Percentiles rank a stretch among this genome's conserved stretches.
These are phyloP conservation scores for Sherardia arvensis DNA, from an alignment of 257 asterid species.

Conservation along the genomic window DNA sequence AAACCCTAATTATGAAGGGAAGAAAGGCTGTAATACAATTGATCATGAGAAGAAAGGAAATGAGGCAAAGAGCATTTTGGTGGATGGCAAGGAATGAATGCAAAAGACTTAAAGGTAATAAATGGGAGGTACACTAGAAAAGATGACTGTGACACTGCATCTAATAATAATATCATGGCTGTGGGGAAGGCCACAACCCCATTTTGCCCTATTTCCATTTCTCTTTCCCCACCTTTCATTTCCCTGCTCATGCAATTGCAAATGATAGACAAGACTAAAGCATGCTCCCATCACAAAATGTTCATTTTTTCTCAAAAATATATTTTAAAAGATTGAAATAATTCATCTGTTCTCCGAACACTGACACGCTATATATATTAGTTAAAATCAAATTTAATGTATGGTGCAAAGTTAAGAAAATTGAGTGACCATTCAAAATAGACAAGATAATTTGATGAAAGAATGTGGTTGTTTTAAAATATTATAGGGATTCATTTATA, in stretches of 20 bases:
- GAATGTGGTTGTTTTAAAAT: no score
- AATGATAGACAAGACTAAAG: slow-evolving; percentile 15
- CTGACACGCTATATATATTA: no score
- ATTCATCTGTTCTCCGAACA: no score
- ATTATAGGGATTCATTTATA: no score
- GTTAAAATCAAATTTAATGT: no score
- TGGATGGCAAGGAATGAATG: slow-evolving; percentile 51
- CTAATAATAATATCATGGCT: slow-evolving; percentile 37
- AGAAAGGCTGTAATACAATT: slow-evolving; percentile 18
- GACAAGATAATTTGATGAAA: no score
- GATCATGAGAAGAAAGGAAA: slow-evolving; percentile 17
- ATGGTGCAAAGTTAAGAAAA: no score
- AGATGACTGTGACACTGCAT: slow-evolving; percentile 57
- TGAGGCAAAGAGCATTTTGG: slow-evolving; percentile 36
- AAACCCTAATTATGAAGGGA: slow-evolving; percentile 32
- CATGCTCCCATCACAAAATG: not conserved
- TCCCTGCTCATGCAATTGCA: slow-evolving; percentile 33
- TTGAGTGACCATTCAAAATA: no score
- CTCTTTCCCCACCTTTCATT: slow-evolving; percentile 3
- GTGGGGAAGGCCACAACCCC: slow-evolving; percentile 27
- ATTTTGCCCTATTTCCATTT: slow-evolving; percentile 13
- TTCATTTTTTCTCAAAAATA: no score
- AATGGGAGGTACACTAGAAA: slow-evolving; percentile 56
- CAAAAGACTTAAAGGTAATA: slow-evolving; percentile 62
- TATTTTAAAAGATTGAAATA: no score